Conservation (phyloP, 371 early-diverging fungal species). For the Apophysomyces elegans region DNA sequence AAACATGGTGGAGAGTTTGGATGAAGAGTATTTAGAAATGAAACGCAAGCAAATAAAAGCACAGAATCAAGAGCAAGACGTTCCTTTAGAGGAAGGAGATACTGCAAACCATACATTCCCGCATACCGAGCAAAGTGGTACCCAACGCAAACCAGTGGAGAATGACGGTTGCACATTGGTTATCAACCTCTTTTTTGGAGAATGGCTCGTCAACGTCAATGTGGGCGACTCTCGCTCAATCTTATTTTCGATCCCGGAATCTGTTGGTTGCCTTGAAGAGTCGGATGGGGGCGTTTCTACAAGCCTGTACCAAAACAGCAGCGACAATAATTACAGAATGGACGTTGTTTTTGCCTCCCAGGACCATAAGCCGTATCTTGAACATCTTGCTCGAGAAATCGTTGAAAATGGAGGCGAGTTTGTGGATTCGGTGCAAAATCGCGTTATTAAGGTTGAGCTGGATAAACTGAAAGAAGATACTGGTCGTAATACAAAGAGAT, state of each 20-base stretch:
- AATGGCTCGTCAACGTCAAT: constrained; percentile 80
- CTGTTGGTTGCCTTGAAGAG: constrained; percentile 8
- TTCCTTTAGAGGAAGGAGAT: background rate
- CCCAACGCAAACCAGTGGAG: constrained; percentile 31
- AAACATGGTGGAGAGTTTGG: constrained; percentile 52
- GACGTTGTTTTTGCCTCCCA: constrained; percentile 67
- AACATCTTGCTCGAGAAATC: constrained; percentile 66
- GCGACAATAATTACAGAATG: constrained; percentile 51
- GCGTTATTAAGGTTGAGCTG: constrained; percentile 64
- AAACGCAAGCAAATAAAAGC: constrained; percentile 46
- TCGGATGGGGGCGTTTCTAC: background rate
- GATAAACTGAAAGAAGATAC: constrained; percentile 51
- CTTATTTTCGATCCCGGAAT: constrained; percentile 53
- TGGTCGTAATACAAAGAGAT: constrained; percentile 55
- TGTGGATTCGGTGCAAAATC: constrained; percentile 66
- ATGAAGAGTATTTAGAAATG: constrained; percentile 58
- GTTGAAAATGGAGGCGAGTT: constrained; percentile 71
- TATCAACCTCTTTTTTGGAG: constrained; percentile 70
- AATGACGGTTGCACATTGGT: constrained; percentile 87
- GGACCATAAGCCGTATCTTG: constrained; percentile 69
- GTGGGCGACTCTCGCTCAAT: constrained; percentile 87
- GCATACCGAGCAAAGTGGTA: background rate
- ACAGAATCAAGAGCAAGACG: constrained; percentile 20
- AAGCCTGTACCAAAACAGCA: constrained; percentile 24
- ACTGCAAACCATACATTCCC: background rate